These are phyloP conservation scores for Claviceps sorghi DNA, from an alignment of 2,329 filamentous ascomycete genomes.

Conservation along the genomic window DNA sequence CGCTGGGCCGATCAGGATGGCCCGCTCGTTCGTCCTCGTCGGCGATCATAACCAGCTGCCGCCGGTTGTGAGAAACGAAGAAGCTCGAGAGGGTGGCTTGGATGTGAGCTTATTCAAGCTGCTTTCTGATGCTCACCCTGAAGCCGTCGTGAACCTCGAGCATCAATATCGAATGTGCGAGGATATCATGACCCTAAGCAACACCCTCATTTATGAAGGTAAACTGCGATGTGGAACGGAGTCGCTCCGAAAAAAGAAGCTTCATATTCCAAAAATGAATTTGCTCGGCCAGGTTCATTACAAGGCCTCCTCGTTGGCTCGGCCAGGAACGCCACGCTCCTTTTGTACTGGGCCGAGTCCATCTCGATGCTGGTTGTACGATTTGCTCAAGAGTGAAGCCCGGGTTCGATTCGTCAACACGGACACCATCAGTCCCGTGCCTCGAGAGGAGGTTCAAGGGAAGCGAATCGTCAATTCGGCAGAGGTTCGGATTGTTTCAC, in stretches of 20 bases:
- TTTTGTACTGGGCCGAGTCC: slow-evolving; percentile 40
- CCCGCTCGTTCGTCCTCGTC: slow-evolving; percentile 82
- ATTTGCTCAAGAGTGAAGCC: slow-evolving; percentile 51
- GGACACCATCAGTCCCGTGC: slow-evolving; percentile 50
- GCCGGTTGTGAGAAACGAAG: slow-evolving; percentile 83
- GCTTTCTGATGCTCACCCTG: slow-evolving; percentile 74
- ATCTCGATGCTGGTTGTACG: slow-evolving; percentile 58
- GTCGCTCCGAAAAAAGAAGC: slow-evolving; percentile 52
- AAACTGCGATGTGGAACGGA: slow-evolving; percentile 77
- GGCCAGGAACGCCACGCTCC: slow-evolving; percentile 26
- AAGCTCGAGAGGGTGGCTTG: slow-evolving; percentile 70
- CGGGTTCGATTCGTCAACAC: slow-evolving; percentile 86
- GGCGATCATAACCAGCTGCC: slow-evolving; percentile 95
- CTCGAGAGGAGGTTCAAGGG: slow-evolving; percentile 61
- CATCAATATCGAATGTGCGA: slow-evolving; percentile 98
- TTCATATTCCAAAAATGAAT: slow-evolving; percentile 52
- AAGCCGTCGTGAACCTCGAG: slow-evolving; percentile 78
- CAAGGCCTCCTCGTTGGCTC: slow-evolving; percentile 30
- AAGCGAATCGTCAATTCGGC: slow-evolving; percentile 76
- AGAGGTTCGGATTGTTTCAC: slow-evolving; percentile 64
- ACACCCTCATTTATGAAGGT: slow-evolving; percentile 84
- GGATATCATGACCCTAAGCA: slow-evolving; percentile 89
- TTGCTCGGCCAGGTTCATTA: slow-evolving; percentile 47
- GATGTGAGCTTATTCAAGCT: slow-evolving; percentile 91
- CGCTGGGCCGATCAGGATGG: slow-evolving; percentile 83